Conservation (phyloP, 1,139 yeast species). For the Blastobotrys proliferans region DNA sequence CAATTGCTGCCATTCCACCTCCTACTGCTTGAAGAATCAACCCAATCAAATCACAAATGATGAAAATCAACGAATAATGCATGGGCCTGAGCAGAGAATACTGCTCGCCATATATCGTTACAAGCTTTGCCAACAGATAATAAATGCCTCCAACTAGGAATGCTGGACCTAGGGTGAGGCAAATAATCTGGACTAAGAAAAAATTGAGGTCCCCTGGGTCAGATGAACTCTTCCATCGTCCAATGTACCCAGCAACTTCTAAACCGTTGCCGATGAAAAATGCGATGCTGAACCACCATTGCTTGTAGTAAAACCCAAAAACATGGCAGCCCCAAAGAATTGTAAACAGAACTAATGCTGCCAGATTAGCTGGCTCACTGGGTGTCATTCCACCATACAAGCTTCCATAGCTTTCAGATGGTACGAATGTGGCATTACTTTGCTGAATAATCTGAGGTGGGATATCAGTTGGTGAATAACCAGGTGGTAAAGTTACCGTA, state of each 20-base stretch:
- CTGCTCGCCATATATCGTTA: conserved; percentile 62
- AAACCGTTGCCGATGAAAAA: conserved; percentile 57
- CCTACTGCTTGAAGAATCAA: conserved; percentile 78
- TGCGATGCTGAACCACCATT: conserved; percentile 70
- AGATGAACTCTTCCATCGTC: conserved; percentile 49
- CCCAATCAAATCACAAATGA: conserved; percentile 63
- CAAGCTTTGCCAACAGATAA: conserved; percentile 67
- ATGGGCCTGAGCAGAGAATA: conserved; percentile 66
- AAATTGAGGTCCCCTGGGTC: conserved; percentile 39
- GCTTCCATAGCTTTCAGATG: too few species aligned
- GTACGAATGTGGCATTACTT: too few species aligned
- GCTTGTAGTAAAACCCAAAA: conserved; percentile 43
- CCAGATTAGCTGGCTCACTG: conserved; percentile 45
- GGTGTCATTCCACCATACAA: conserved; percentile 46
- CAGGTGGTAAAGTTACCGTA: too few species aligned
- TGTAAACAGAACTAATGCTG: conserved; percentile 48
- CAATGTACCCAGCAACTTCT: conserved; percentile 70
- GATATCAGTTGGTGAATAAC: too few species aligned
- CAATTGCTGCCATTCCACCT: conserved; percentile 69
- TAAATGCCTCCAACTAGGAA: conserved; percentile 88
- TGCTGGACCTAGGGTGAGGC: conserved; percentile 80
- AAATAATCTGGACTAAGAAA: conserved; percentile 62
- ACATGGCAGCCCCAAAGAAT: conserved; percentile 42
- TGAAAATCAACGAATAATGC: conserved; percentile 68
- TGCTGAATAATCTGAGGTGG: too few species aligned